Conservation (phyloP, 257 asterid species). For the Rubia yunnanensis region DNA sequence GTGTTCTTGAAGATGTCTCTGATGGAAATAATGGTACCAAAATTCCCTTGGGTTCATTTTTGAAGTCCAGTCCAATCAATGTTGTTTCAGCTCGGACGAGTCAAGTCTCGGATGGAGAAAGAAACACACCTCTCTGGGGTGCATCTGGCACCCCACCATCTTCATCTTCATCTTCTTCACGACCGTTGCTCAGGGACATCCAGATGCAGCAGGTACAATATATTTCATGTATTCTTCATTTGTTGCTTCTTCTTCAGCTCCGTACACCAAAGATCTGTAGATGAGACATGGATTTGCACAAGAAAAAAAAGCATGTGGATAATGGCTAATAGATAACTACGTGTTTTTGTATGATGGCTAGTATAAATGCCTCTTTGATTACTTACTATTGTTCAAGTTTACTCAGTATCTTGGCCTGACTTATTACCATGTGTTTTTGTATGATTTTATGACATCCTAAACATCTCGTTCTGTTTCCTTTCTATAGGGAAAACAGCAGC, state of each 20-base stretch:
- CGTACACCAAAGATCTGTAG: background rate
- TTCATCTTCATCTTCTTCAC: slow-evolving; percentile 35
- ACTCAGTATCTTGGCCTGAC: background rate
- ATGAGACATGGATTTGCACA: too few species aligned
- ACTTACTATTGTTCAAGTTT: background rate
- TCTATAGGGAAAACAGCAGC: slow-evolving; percentile 49
- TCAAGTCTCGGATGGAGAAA: slow-evolving; percentile 56
- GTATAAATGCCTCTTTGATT: background rate
- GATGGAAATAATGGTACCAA: slow-evolving; percentile 37
- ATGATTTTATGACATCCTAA: background rate
- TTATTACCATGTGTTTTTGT: background rate
- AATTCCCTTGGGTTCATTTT: slow-evolving; percentile 45
- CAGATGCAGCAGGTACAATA: slow-evolving; percentile 76
- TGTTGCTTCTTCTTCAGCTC: background rate
- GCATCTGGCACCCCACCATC: slow-evolving; percentile 77
- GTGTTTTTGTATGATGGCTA: too few species aligned
- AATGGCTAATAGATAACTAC: background rate
- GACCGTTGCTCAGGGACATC: slow-evolving; percentile 90
- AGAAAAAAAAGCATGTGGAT: background rate
- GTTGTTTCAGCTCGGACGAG: slow-evolving; percentile 33
- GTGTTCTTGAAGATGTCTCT: slow-evolving; percentile 30
- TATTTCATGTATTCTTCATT: background rate
- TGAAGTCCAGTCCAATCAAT: slow-evolving; percentile 59
- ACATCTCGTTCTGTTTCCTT: background rate
- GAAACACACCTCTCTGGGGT: slow-evolving; percentile 88